Evolutionary conservation across 139 green algal species (phyloP), one percentile per base, ranked within the genome.

Genomic region (Closterium sp.): DNA sequence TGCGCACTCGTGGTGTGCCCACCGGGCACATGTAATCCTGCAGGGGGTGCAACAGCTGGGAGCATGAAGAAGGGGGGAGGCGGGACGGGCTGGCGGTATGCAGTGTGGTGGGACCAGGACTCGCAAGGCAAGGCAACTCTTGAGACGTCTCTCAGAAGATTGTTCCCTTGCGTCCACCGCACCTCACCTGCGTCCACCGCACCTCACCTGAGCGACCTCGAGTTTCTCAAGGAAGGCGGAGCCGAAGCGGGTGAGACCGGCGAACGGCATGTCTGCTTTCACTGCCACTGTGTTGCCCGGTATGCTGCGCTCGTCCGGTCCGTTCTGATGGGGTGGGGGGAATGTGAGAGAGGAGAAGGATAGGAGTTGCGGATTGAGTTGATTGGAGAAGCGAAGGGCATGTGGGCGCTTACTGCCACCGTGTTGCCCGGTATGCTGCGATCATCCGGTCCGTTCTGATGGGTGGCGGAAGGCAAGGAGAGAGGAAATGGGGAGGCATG

Each of bases 211-310:
- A 2, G 73, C 22, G 86, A 95, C 96, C 95, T 99, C 97, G 95
- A 99, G 99, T 91, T 98, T 98, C 31, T 94, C 97, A 90, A 99
- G 95, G 92, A 99, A 99, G 42, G 96, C 97, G 9, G 91, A 88
- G 31, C 95, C 92, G 73, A 96, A 96, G 4, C 29, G 31, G 5
- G 90, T 92, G 27, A 97, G 91, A 21, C 92, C 92, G 2, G 91
- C 89, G 89, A 95, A n/a, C n/a, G 98, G 98, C 92, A 97, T 98
- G 95, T 98, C 97, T 0, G 97, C 95, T 93, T 99, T 97, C 92
- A 99, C 98, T 24, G 97, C 97, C 90, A 99, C 95, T 0, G 98
- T 99, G 96, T 99, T 99, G 90, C 98, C 98, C 0, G 98, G 98
- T 2, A 97, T 98, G 38, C 96, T 96, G 32, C 97, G 94, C 90